Evolutionary conservation across 148 eudicot genomes (phyloP).

Genomic region (Fagopyrum tataricum): DNA sequence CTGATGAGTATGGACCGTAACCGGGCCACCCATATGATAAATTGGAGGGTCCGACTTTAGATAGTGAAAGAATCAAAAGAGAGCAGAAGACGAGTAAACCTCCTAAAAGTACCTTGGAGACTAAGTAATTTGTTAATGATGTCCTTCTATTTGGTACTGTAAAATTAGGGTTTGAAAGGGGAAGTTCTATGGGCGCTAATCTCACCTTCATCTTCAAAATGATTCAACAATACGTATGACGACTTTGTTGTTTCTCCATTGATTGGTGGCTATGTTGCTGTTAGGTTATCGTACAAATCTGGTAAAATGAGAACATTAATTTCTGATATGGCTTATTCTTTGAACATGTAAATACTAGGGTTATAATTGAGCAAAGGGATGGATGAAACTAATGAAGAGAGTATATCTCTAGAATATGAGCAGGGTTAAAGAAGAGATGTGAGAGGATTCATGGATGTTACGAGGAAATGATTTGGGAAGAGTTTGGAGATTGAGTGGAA

Average conservation of each 20-base stretch:
- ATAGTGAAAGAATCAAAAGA: background rate
- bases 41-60: background rate
- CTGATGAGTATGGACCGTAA: background rate
- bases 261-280: background rate
- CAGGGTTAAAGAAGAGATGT: background rate
- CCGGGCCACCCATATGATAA: background rate
- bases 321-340: too few relatives aligned
- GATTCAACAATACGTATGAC: background rate
- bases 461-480: background rate
- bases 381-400: too few relatives aligned
- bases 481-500: background rate
- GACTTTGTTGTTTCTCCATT: background rate
- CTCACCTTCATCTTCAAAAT: background rate
- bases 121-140: background rate
- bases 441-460: background rate
- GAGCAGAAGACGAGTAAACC: background rate
- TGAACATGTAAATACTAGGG: too few relatives aligned
- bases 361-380: too few relatives aligned
- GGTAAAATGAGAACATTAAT: too few relatives aligned
- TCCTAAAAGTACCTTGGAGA: background rate
- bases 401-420: too few relatives aligned
- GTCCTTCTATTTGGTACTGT: background rate
- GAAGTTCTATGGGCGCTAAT: background rate
- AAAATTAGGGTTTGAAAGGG: background rate
- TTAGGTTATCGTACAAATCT: background rate